Evolutionary conservation across 106 monocot species (phyloP).

Genomic region (Phalaenopsis equestris): DNA sequence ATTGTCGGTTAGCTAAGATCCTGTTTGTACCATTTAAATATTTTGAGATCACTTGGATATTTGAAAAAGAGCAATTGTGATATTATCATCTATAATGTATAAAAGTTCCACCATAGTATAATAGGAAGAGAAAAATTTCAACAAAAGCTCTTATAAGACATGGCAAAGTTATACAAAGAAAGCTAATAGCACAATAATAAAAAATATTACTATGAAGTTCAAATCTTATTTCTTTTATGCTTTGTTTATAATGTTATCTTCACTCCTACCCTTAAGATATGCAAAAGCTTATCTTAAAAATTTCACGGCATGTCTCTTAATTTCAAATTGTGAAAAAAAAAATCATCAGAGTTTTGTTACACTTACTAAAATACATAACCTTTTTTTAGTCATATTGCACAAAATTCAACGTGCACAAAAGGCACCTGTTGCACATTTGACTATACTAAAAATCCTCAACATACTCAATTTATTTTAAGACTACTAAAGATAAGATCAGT

Average conservation of each 20-base stretch:
- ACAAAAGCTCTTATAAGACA: neutral
- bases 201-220: too few relatives aligned
- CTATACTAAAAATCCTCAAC: neutral
- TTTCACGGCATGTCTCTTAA: neutral
- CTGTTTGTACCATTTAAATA: constrained; percentile 17
- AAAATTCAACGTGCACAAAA: neutral
- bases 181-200: neutral
- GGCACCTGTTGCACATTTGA: neutral
- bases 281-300: neutral
- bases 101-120: neutral
- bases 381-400: neutral
- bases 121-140: neutral
- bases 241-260: too few relatives aligned
- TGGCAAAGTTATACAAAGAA: neutral
- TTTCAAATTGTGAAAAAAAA: neutral
- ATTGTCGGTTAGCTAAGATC: constrained; percentile 61
- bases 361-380: neutral
- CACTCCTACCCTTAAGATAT: neutral
- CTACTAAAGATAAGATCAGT: neutral
- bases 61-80: neutral
- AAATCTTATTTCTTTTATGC: too few relatives aligned
- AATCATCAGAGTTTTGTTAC: neutral
- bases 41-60: neutral
- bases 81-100: neutral
- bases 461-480: neutral